Base-by-base conservation (phyloP, 371 early-diverging fungal genomes). In the Mucor irregularis region DNA sequence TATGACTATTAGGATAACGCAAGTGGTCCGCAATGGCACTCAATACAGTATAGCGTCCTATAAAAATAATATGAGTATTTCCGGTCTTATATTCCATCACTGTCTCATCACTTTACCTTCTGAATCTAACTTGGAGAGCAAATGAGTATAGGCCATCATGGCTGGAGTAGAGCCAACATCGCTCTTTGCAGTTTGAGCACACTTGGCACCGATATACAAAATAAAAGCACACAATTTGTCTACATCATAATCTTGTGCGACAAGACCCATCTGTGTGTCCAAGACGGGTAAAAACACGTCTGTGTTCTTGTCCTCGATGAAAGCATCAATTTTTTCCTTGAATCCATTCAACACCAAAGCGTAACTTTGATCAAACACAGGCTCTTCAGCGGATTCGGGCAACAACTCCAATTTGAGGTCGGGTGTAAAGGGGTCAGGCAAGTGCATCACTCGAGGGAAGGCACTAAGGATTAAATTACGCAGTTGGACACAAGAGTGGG, bases 1-100 rank as follows among this genome's bases (percentile, higher is more conserved):
- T 97, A 63, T 98, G 99, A 40, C 87, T 88, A 73, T 96, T 97
- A 16, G 99, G 97, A 74, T 92, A 97, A 57, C 99, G 89, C 64
- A 98, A 77, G 67, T 97, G 96, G 77, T 97, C 96, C 42, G 94
- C 93, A 46, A 98, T 90, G 13, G 92, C 90, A 58, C 84, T 90
- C 50, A 97, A 68, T 42, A 97, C 74, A 44, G 89, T 70, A 61
- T 95, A 95, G 7, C 95, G 90, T 9, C 94, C 94, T 84, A 38
- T 28, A 22, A 21, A 1, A 21, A 7, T 0, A 5, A 31, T 37
- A 16, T 21, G 31, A 14, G 8, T 3, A 3, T 6, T 39, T 39
- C 5, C 5, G 21, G 10, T 39, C 14, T 25, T 21, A 24, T 55
- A 37, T 21, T 25, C 11, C 2, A 21, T 29, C 3, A 25, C 3